These are phyloP conservation scores for Solanum piurae DNA, from an alignment of 257 asterid genomes.

Conservation along the genomic window DNA sequence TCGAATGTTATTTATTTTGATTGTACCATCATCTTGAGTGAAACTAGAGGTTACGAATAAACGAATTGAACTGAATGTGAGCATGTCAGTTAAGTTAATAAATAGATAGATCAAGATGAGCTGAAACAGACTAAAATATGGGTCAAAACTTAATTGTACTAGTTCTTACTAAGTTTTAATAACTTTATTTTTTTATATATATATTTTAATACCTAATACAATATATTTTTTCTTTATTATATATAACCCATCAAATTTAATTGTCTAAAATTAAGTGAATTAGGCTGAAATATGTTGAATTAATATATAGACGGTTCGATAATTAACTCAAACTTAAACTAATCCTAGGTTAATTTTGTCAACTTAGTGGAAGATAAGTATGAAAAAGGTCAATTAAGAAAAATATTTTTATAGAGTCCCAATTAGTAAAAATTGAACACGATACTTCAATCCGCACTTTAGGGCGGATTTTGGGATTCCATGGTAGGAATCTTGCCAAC, in stretches of 20 bases:
- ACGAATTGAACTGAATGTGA: neutral
- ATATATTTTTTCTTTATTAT: neutral
- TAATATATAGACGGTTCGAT: neutral
- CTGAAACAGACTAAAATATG: too few species aligned
- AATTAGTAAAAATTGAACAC: slow-evolving; percentile 12
- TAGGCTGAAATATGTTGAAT: neutral
- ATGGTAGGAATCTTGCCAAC: slow-evolving; percentile 17
- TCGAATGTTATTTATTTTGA: neutral
- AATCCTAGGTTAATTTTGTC: neutral
- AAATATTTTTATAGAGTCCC: neutral
- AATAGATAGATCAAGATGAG: neutral
- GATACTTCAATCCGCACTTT: slow-evolving; percentile 16
- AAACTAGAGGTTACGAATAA: neutral
- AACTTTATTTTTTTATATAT: neutral
- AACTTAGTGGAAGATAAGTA: slow-evolving; percentile 9
- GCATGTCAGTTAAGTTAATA: too few species aligned
- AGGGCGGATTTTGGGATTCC: slow-evolving; percentile 30
- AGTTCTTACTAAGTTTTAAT: neutral
- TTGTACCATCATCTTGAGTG: neutral
- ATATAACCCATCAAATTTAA: neutral
- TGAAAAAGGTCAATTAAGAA: neutral
- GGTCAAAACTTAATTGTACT: too few species aligned
- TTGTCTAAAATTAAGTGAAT: neutral
- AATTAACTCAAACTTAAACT: neutral
- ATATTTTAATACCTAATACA: neutral